A percentile compares a stretch with the other conserved stretches of the same genome.
These are phyloP conservation scores for Endoconidiophora laricicola DNA, from an alignment of 2,329 filamentous ascomycete genomes.

Conservation along the genomic window DNA sequence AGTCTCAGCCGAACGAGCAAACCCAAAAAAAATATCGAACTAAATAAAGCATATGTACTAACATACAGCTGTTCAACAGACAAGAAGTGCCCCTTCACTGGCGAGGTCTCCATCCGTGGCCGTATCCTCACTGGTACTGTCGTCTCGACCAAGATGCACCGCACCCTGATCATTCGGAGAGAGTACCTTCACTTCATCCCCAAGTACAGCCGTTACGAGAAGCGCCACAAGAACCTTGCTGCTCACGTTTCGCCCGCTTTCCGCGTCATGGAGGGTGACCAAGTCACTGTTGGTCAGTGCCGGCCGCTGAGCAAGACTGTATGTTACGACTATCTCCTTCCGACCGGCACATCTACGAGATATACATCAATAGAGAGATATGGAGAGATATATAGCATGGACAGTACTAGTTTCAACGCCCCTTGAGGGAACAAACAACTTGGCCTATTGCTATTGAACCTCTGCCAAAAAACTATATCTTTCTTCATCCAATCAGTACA, in stretches of 20 bases:
- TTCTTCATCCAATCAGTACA: background rate
- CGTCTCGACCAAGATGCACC: slow-evolving; percentile 99
- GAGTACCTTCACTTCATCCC: slow-evolving; percentile 99
- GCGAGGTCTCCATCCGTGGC: slow-evolving; percentile 97
- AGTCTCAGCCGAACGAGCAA: too few species aligned
- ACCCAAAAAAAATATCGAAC: background rate
- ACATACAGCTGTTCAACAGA: slow-evolving; percentile 36
- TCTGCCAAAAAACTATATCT: background rate
- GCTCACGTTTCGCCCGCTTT: slow-evolving; percentile 98
- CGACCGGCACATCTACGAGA: background rate
- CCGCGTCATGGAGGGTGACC: slow-evolving; percentile 99
- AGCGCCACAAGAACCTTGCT: slow-evolving; percentile 99
- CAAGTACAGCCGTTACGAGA: slow-evolving; percentile 99
- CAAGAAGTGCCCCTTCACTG: slow-evolving; percentile 99
- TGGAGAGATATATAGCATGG: background rate
- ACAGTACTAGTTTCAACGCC: too few species aligned
- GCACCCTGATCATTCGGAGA: slow-evolving; percentile 96
- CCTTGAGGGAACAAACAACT: too few species aligned
- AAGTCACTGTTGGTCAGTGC: slow-evolving; percentile 99
- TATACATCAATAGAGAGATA: background rate
- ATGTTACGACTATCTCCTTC: slow-evolving; percentile 29
- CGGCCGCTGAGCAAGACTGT: slow-evolving; percentile 98
- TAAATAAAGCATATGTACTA: background rate
- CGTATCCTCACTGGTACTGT: slow-evolving; percentile 99
- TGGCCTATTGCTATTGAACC: background rate